These are phyloP conservation scores for Penicillium odoratum DNA, from an alignment of 495 filamentous ascomycete species.

Conservation along the genomic window DNA sequence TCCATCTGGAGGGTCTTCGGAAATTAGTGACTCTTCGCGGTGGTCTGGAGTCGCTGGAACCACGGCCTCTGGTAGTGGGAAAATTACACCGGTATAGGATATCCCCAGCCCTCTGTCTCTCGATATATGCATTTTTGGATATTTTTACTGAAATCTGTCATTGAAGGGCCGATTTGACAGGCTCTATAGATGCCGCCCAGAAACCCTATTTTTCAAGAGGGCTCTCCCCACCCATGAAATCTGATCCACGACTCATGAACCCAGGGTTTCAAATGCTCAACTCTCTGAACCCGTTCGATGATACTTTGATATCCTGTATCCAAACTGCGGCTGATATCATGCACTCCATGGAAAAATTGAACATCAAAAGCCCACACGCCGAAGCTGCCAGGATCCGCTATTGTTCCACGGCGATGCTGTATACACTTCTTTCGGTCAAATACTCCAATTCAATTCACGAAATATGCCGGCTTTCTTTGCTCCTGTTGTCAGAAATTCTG, in stretches of 20 bases:
- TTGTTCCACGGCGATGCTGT: conserved; percentile 1
- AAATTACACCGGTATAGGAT: conserved; percentile 6
- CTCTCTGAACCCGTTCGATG: neutral
- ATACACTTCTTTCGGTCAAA: conserved; percentile 3
- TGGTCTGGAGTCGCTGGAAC: conserved; percentile 1
- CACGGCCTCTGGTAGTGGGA: conserved; percentile 4
- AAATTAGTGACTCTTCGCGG: conserved; percentile 6
- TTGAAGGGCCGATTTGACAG: conserved; percentile 8
- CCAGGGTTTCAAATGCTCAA: neutral
- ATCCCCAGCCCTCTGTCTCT: neutral
- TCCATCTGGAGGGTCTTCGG: conserved; percentile 9
- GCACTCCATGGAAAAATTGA: neutral
- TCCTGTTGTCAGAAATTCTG: conserved; percentile 1
- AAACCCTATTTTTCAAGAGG: neutral
- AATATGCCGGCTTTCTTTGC: neutral
- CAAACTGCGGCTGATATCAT: neutral
- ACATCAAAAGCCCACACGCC: neutral
- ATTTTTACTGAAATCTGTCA: neutral
- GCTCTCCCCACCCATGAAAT: neutral
- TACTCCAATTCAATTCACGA: conserved; percentile 1
- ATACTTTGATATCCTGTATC: neutral
- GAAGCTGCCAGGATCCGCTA: conserved; percentile 7
- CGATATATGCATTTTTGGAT: no score
- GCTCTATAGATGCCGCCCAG: conserved; percentile 7
- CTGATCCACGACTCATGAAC: neutral